Base-by-base conservation (phyloP, 352 stramenopile genomes). In the Poterioochromonas sp. region DNA sequence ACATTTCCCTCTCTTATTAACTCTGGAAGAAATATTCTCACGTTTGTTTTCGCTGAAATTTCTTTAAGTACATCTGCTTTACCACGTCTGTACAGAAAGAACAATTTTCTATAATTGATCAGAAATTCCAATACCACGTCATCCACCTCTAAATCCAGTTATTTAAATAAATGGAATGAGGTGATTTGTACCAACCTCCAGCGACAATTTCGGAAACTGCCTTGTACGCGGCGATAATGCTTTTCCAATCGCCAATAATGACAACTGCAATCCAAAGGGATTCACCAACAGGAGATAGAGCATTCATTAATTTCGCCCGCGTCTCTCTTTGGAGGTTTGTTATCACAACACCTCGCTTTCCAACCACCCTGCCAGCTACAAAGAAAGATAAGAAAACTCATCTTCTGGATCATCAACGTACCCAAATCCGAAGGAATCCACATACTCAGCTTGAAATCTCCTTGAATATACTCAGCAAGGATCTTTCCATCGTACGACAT, bases 71-170 rank as follows among this genome's bases (percentile, higher is more conserved):
- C 26, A 20, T 5, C 2, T 5, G 39, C 3, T n/a, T 47, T 8
- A 12, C 26, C 26, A n/a, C 8, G 8, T 1, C 62, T 29, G 32
- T 71, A 71, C 11, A 71, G 62, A 44, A 71, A 71, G 62, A 71
- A 71, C 11, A 18, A 18, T 29, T 71, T 41, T 41, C 32, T 12
- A 15, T 40, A 43, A 29, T 71, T 71, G 34, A 71, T 47, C 15
- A n/a, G 39, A 29, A 71, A 71, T 29, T 71, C 62, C 18, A 71
- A 47, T 29, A 71, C 62, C 8, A 71, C 62, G 26, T 71, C 62
- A 29, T 71, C 62, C 3, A 71, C 39, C 39, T 71, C 62, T 71
- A 43, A n/a, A 12, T 44, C n/a, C n/a, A n/a, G n/a, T n/a, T n/a
- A n/a, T n/a, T n/a, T n/a, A n/a, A n/a, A n/a, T n/a, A n/a, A n/a